These are phyloP conservation scores for Oryza rufipogon DNA, from an alignment of 176 grass and related monocot species.

Conservation along the genomic window DNA sequence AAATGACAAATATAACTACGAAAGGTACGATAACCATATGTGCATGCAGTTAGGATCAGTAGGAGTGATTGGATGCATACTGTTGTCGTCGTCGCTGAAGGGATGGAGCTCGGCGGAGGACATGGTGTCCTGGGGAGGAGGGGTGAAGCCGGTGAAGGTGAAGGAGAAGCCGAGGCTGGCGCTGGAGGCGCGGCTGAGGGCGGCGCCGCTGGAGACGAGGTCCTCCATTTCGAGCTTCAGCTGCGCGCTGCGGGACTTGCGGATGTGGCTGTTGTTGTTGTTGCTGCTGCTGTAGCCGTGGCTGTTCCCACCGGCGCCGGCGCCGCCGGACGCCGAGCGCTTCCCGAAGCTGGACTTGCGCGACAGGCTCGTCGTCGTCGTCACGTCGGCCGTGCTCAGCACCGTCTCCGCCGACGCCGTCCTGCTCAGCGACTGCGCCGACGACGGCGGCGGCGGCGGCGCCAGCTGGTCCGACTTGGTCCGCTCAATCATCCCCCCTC, in stretches of 20 bases:
- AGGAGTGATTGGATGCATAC: slow-evolving; percentile 3
- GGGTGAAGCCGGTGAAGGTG: slow-evolving; percentile 94
- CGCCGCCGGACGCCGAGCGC: slow-evolving; percentile 46
- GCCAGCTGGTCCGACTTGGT: slow-evolving; percentile 68
- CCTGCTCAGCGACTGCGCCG: slow-evolving; percentile 60
- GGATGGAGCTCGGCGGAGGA: slow-evolving; percentile 23
- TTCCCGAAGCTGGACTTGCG: slow-evolving; percentile 66
- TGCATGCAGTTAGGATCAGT: no score
- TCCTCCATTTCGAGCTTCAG: slow-evolving; percentile 80
- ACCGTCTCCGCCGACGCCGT: slow-evolving; percentile 74
- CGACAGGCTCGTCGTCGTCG: slow-evolving; percentile 27
- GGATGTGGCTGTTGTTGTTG: slow-evolving; percentile 55
- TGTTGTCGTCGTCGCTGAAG: slow-evolving; percentile 77
- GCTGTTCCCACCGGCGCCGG: slow-evolving; percentile 35
- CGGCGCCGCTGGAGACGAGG: slow-evolving; percentile 70
- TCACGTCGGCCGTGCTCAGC: slow-evolving; percentile 41
- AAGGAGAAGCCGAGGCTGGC: slow-evolving; percentile 98
- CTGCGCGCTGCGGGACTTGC: slow-evolving; percentile 85
- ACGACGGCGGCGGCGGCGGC: neutral
- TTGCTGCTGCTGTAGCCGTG: slow-evolving; percentile 34
- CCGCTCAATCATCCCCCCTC: slow-evolving; percentile 50
- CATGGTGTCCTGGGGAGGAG: slow-evolving; percentile 61
- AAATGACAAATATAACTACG: no score
- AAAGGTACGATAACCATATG: no score
- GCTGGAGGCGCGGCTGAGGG: slow-evolving; percentile 94